Evolutionary conservation across 257 asterid species (phyloP), one percentile per base, ranked within the genome.

Genomic region (Solanum piurae): DNA sequence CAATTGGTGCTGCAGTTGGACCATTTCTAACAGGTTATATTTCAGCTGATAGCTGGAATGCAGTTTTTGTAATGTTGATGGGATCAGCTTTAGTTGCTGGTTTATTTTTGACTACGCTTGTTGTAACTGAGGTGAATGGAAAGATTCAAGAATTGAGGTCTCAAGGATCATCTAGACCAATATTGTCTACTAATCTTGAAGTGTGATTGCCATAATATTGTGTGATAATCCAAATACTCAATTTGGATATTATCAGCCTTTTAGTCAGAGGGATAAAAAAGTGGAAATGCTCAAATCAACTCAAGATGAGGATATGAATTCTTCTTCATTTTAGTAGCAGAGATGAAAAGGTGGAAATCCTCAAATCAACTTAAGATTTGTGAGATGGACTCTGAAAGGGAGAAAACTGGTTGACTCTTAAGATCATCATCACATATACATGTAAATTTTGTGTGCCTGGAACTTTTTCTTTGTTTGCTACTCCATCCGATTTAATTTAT

Each of bases 1-100:
- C 99, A 4, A 94, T 97, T 7, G 99, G 99, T 23, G 99, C 99
- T 33, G 99, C 99, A 6, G 64, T 96, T 6, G 99, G 99, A 73
- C 99, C 99, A 5, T 85, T 97, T 92, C 84, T 97, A 12, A 97
- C 99, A 2, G 99, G 99, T 7, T 96, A 97, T 74, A 93, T 96
- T 83, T 97, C 99, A 21, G 90, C 96, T 72, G 86, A 86, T 86
- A 97, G 99, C 90, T 97, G 99, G 99, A 92, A 91, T 80, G 97
- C 93, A 0, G 99, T 97, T 20, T 97, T 97, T 36, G 91, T 92
- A 55, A 97, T 97, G 99, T 93, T 97, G 21, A 97, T 97, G 98
- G 96, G 91, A n/a, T 93, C 99, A 11, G 98, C 98, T 31, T 89
- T 96, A 6, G 33, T 95, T 29, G 96, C 99, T 0, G 99, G 99